Conservation (phyloP, 768 basidiomycete genomes). For the Termitomyces titanicus region DNA sequence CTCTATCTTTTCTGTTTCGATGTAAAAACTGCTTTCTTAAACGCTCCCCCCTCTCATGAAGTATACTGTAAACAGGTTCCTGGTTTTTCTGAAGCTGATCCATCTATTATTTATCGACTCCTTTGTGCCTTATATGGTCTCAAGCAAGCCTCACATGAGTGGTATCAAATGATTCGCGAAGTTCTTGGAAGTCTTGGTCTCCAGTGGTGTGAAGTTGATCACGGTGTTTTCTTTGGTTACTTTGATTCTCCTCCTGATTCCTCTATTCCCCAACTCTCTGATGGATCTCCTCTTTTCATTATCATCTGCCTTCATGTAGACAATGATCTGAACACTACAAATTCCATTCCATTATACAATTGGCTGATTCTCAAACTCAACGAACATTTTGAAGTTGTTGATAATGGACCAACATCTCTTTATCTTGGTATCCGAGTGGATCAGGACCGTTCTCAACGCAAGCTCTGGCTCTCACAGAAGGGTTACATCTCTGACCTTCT, state of each 20-base stretch:
- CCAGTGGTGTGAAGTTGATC: slow-evolving; percentile 21
- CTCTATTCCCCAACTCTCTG: slow-evolving; percentile 14
- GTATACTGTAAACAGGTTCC: neutral
- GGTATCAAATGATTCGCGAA: neutral
- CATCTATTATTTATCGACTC: neutral
- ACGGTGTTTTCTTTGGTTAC: slow-evolving; percentile 11
- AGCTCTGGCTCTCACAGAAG: slow-evolving; percentile 12
- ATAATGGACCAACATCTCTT: neutral
- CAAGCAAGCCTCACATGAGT: slow-evolving; percentile 2
- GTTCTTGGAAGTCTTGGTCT: slow-evolving; percentile 15
- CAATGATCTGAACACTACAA: neutral
- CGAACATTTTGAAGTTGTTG: neutral
- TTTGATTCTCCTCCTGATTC: neutral
- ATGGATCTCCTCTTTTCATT: slow-evolving; percentile 2
- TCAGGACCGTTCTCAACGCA: slow-evolving; percentile 2
- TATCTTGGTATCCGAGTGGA: slow-evolving; percentile 6
- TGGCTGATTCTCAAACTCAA: neutral
- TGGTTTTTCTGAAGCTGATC: slow-evolving; percentile 7
- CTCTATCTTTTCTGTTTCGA: slow-evolving; percentile 22
- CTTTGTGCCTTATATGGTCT: neutral
- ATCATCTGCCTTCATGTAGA: neutral
- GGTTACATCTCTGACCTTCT: slow-evolving; percentile 10
- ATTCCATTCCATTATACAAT: neutral
- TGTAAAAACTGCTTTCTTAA: slow-evolving; percentile 24
- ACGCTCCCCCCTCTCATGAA: slow-evolving; percentile 7